A percentile compares a stretch with the other conserved stretches of the same genome.
Evolutionary conservation across 1,284 basidiomycete genomes (phyloP).

Genomic region (Somion occarium): DNA sequence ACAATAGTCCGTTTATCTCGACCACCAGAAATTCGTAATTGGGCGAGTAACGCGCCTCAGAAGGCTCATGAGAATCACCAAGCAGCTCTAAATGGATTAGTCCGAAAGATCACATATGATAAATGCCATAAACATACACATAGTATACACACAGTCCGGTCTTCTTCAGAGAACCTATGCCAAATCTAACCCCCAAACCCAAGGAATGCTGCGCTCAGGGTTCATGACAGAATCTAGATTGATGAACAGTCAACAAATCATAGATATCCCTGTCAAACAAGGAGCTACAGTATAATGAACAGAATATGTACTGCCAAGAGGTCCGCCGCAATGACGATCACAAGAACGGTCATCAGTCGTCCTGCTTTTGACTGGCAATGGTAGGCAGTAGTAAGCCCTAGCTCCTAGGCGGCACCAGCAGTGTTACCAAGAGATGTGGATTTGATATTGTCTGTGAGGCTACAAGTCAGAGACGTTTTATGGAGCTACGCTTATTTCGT

Average conservation of each 20-base stretch:
- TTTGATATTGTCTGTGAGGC: constrained; percentile 87
- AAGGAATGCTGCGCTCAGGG: not conserved
- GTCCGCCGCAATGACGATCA: constrained; percentile 86
- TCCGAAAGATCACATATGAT: too few species aligned
- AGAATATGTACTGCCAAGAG: constrained; percentile 78
- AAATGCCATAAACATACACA: constrained; percentile 1
- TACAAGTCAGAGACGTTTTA: not conserved
- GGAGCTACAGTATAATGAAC: constrained; percentile 21
- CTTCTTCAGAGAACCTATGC: too few species aligned
- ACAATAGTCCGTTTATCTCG: too few species aligned
- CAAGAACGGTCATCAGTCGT: constrained; percentile 86
- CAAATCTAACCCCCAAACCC: too few species aligned
- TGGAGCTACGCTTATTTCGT: not conserved
- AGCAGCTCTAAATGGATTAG: too few species aligned
- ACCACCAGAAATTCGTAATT: too few species aligned
- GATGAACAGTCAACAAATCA: constrained; percentile 21
- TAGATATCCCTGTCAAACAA: constrained; percentile 22
- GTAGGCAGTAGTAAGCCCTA: constrained; percentile 84
- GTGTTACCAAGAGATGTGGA: constrained; percentile 88
- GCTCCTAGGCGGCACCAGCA: constrained; percentile 80
- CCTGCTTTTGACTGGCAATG: constrained; percentile 96
- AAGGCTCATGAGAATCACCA: too few species aligned
- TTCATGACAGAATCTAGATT: constrained; percentile 26
- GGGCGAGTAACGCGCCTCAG: too few species aligned
- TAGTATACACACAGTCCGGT: constrained; percentile 3